Base-by-base conservation (phyloP, 2,329 filamentous ascomycete species). In the Geosmithia putterillii region DNA sequence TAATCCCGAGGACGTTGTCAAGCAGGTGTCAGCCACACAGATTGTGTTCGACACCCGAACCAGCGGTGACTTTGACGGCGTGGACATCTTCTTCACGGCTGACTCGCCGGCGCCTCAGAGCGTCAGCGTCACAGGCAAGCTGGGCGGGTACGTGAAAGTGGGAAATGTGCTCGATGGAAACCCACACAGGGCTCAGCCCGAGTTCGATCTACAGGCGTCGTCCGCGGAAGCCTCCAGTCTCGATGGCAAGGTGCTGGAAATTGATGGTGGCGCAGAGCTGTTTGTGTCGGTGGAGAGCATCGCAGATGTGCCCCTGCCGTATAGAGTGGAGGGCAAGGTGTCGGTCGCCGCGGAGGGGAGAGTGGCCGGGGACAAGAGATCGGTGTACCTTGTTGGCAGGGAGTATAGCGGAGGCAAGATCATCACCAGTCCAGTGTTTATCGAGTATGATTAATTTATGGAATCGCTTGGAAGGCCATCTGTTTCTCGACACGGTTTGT, bases 111-210 rank as follows among this genome's bases (percentile, higher is more conserved):
- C n/a, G 2, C 51, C 48, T 1, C 36, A 35, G 3, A 38, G 40
- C 1, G 45, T 58, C 34, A 51, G 38, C 20, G 42, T 58, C 1
- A 50, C 49, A 1, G 55, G 56, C 4, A 49, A 44, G 2, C 39
- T 58, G 1, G 54, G 51, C 14, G 56, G 55, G 2, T 59, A 58
- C 40, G 56, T 59, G 40, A 59, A 57, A 41, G 52, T 59, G 23
- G 56, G 56, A 7, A 48, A 57, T 46, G 45, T 45, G 0, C 44
- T 58, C 9, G 43, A 44, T 8, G 54, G 54, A 7, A 57, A 55
- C 21, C 51, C 53, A 2, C 56, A 58, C 40, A 55, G 54, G 40
- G 35, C 53, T 18, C 54, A 59, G 41, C 54, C 54, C 2, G 39
- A 25, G 8, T 57, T 55, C 43, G 9, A 45, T 41, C 1, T 19